A percentile compares a stretch with the other conserved stretches of the same genome.
phyloP scores from a whole-genome alignment of 345 rosid genomes.

The Garcia nutans region DNA sequence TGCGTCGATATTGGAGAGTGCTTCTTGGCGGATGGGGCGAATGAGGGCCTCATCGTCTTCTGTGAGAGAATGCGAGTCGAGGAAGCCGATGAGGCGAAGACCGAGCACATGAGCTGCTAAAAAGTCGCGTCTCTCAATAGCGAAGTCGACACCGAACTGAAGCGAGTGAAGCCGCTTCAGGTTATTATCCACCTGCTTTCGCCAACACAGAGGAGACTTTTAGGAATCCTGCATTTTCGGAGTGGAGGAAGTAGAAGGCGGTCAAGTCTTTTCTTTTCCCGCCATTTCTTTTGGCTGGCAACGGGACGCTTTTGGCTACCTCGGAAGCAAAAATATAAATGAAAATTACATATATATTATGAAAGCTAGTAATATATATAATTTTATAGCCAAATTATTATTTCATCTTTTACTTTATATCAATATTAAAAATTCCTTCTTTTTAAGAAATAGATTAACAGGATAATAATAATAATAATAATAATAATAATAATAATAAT shows the following conservation, averaged over 20 bases:
- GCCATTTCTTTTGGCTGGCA: slow-evolving; percentile 32
- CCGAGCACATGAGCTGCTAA: slow-evolving; percentile 65
- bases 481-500: no score
- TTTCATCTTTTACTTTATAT: no score
- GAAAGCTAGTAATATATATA: no score
- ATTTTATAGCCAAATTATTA: no score
- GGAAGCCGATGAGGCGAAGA: slow-evolving; percentile 87
- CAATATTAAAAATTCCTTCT: no score
- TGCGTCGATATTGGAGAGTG: slow-evolving; percentile 53
- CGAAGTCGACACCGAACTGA: slow-evolving; percentile 71
- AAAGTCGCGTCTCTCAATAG: slow-evolving; percentile 66
- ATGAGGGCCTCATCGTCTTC: slow-evolving; percentile 55
- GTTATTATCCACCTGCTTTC: slow-evolving; percentile 70
- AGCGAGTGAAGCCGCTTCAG: slow-evolving; percentile 86
- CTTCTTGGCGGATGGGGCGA: slow-evolving; percentile 69
- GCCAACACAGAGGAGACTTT: slow-evolving; percentile 36
- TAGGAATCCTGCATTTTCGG: slow-evolving; percentile 17
- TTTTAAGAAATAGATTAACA: no score
- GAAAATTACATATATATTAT: no score
- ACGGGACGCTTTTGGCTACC: no score
- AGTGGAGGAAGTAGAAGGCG: slow-evolving; percentile 1
- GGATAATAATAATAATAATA: no score
- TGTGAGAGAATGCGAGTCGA: slow-evolving; percentile 65
- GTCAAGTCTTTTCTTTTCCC: slow-evolving; percentile 35
- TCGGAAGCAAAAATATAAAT: no score